A percentile compares a stretch with the other conserved stretches of the same genome.
Conservation (phyloP, 2,329 filamentous ascomycete species). For the Fusarium sacchari region DNA sequence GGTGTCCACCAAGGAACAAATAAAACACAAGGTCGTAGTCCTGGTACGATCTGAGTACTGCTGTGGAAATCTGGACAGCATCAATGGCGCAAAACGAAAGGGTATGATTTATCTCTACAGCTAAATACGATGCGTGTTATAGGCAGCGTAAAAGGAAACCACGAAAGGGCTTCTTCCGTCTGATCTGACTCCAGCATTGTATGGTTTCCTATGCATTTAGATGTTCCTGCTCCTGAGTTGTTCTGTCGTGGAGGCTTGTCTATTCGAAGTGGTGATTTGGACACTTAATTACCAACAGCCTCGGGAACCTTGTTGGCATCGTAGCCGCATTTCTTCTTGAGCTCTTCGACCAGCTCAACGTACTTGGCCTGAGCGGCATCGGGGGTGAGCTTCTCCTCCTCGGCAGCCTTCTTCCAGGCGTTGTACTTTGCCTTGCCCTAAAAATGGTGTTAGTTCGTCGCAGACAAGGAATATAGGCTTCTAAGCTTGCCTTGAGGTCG, state of each 20-base stretch:
- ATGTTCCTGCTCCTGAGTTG: slow-evolving; percentile 27
- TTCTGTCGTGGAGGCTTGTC: slow-evolving; percentile 15
- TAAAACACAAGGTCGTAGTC: not conserved
- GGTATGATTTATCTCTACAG: slow-evolving; percentile 34
- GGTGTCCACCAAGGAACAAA: not conserved
- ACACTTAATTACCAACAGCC: slow-evolving; percentile 54
- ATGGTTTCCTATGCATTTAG: slow-evolving; percentile 11
- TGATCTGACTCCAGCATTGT: slow-evolving; percentile 23
- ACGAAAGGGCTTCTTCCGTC: slow-evolving; percentile 2
- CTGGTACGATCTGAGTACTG: not conserved
- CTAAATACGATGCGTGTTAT: slow-evolving; percentile 21
- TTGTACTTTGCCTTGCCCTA: slow-evolving; percentile 84
- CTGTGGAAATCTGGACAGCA: not conserved
- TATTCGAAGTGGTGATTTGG: slow-evolving; percentile 2
- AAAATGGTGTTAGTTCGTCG: slow-evolving; percentile 21
- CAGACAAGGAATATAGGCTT: not conserved
- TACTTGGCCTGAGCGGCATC: slow-evolving; percentile 81
- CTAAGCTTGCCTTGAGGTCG: slow-evolving; percentile 68
- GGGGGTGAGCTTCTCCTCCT: slow-evolving; percentile 67
- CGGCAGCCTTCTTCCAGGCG: slow-evolving; percentile 77
- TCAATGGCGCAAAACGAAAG: slow-evolving; percentile 20
- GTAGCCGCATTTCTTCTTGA: slow-evolving; percentile 77
- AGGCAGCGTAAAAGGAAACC: slow-evolving; percentile 9
- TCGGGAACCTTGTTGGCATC: slow-evolving; percentile 72
- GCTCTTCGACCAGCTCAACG: slow-evolving; percentile 74